Evolutionary conservation across 176 grass and related monocot genomes (phyloP), one percentile per base, ranked within the genome.

Genomic region (Cenchrus fungigraminus): DNA sequence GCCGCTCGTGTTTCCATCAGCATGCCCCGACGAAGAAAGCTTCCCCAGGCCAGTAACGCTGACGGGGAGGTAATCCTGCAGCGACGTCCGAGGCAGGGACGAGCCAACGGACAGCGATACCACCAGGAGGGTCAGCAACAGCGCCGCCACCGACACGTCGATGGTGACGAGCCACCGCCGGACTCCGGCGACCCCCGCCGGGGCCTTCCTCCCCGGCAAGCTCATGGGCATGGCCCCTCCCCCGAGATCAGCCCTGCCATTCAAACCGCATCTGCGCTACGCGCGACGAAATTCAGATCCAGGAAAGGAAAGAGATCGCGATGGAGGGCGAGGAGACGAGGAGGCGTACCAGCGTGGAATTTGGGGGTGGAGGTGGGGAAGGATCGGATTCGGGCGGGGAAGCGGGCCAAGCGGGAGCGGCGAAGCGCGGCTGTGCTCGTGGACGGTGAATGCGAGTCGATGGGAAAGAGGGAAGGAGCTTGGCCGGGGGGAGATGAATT

Each of bases 111-210:
- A 85, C 6, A 95, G 65, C 47, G 93, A 94, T 46, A 95, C 85
- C 60, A 94, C 72, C 15, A 87, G 77, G 46, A 98, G 87, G 79
- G 68, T 85, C 46, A 98, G 73, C 65, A 88, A 73, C 42, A 98
- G 65, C 46, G 42, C 85, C 59, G 89, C 42, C 74, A 90, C 89
- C 10, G 68, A 84, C n/a, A 82, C 31, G 68, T 89, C 53, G 80
- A 92, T 43, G 32, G 85, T 88, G 76, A 78, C 78, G 69, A 94
- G 49, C 65, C 89, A 92, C 56, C 91, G 85, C 12, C 76, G 85
- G 79, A 88, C 57, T 43, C 79, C 83, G 12, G 77, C 6, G 14
- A 16, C 74, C 60, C 89, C 76, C 1, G 43, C 79, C 19, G 70
- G 12, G 13, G 65, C 76, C 74, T 93, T 93, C 68, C 79, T 91